Percentiles rank a stretch among this genome's conserved stretches.
phyloP scores from a whole-genome alignment of 805 yeast species.

The Candida nemodendra region DNA sequence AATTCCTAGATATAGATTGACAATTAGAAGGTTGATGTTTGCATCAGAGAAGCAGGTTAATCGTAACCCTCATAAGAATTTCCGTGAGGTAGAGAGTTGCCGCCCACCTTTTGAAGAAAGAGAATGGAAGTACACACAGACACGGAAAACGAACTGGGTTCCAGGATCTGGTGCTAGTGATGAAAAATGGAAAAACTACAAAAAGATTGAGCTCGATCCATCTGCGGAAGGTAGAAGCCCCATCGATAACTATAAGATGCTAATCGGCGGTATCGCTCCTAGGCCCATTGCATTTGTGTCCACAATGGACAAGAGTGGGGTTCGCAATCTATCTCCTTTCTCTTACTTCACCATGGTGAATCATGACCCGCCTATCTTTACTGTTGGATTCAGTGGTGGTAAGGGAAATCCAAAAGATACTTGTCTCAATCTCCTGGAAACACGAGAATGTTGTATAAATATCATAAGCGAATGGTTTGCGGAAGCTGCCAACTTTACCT shows the following conservation, averaged over 20 bases:
- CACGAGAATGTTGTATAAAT: constrained; percentile 54
- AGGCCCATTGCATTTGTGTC: constrained; percentile 62
- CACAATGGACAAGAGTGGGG: constrained; percentile 43
- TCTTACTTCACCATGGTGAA: constrained; percentile 50
- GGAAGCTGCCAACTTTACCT: constrained; percentile 58
- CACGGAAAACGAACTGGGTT: constrained; percentile 38
- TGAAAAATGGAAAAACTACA: constrained; percentile 43
- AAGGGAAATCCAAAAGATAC: constrained; percentile 48
- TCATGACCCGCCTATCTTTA: constrained; percentile 59
- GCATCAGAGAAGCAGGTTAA: constrained; percentile 5
- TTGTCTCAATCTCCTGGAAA: constrained; percentile 44
- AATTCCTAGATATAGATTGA: too few relatives aligned
- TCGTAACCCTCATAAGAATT: constrained; percentile 7
- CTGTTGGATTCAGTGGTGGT: constrained; percentile 46
- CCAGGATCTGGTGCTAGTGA: constrained; percentile 47
- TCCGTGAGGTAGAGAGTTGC: constrained; percentile 11
- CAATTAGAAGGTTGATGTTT: too few relatives aligned
- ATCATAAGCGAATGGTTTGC: constrained; percentile 62
- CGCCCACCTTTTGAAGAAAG: constrained; percentile 10
- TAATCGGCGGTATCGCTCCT: constrained; percentile 55
- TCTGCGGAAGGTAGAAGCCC: constrained; percentile 38
- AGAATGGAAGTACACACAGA: constrained; percentile 8
- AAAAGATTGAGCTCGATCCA: constrained; percentile 51
- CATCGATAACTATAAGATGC: constrained; percentile 46
- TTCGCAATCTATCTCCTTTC: constrained; percentile 56